phyloP scores from a whole-genome alignment of 257 asterid species.

The Striga asiatica region DNA sequence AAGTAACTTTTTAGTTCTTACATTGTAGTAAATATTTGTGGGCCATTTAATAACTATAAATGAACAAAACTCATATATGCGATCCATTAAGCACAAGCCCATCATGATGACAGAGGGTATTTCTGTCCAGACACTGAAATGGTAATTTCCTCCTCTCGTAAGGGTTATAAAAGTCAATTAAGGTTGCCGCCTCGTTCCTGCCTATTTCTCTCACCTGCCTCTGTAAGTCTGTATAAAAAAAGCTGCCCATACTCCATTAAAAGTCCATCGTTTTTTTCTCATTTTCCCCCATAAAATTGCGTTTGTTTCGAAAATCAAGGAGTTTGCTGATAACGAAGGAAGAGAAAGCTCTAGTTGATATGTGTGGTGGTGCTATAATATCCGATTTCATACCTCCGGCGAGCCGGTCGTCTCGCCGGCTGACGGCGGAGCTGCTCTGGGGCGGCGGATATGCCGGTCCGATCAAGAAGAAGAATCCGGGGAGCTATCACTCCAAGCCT shows the following conservation, averaged over 20 bases:
- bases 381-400: slow-evolving; percentile 54
- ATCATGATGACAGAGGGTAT: too few species aligned
- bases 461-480: slow-evolving; percentile 27
- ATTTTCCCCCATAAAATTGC: background rate
- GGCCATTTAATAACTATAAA: too few species aligned
- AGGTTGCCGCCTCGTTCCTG: slow-evolving; percentile 27
- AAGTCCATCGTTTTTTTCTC: slow-evolving; percentile 6
- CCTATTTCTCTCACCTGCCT: slow-evolving; percentile 18
- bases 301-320: background rate
- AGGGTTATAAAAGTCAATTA: slow-evolving; percentile 13
- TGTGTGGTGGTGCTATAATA: slow-evolving; percentile 96
- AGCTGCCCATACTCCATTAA: too few species aligned
- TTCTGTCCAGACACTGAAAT: background rate
- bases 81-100: too few species aligned
- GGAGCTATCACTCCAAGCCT: slow-evolving; percentile 37
- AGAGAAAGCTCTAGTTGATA: background rate
- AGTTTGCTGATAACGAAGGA: background rate
- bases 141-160: too few species aligned
- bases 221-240: slow-evolving; percentile 2
- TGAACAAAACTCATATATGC: too few species aligned
- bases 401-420: slow-evolving; percentile 50
- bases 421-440: slow-evolving; percentile 81
- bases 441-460: slow-evolving; percentile 42
- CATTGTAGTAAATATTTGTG: too few species aligned
- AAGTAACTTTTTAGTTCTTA: too few species aligned